Conservation (phyloP, 495 filamentous ascomycete species). For the Xylaria telfairii region DNA sequence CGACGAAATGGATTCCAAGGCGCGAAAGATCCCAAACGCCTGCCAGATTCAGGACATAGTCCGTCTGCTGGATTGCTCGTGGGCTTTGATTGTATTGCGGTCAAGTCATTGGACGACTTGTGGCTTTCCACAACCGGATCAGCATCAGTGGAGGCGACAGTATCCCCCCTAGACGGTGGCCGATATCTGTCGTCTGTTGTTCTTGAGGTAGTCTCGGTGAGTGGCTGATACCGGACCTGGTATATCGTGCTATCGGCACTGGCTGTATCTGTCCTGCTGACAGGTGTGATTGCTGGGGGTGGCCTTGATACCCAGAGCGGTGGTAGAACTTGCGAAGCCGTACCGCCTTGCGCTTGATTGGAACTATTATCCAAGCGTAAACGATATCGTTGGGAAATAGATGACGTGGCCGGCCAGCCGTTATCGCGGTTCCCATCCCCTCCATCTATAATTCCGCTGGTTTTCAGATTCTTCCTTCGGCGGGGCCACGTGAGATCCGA, state of each 20-base stretch:
- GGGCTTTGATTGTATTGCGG: neutral
- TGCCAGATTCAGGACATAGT: neutral
- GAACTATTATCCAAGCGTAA: slow-evolving; percentile 37
- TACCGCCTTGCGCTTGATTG: slow-evolving; percentile 23
- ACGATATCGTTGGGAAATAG: slow-evolving; percentile 51
- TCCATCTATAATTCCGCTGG: slow-evolving; percentile 36
- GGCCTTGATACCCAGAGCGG: slow-evolving; percentile 66
- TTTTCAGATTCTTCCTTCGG: slow-evolving; percentile 42
- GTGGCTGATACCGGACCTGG: slow-evolving; percentile 80
- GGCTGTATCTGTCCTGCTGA: slow-evolving; percentile 78
- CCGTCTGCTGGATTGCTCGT: neutral
- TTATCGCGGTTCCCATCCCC: slow-evolving; percentile 40
- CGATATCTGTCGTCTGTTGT: slow-evolving; percentile 49
- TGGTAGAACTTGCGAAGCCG: slow-evolving; percentile 34
- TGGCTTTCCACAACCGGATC: slow-evolving; percentile 34
- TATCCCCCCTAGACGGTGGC: slow-evolving; percentile 42
- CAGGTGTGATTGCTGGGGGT: slow-evolving; percentile 67
- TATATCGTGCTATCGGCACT: slow-evolving; percentile 80
- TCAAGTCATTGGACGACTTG: slow-evolving; percentile 4
- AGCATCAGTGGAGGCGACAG: slow-evolving; percentile 34
- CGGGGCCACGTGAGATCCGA: slow-evolving; percentile 45
- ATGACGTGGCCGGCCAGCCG: slow-evolving; percentile 54
- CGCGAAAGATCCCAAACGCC: slow-evolving; percentile 26
- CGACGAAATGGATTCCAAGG: slow-evolving; percentile 34
- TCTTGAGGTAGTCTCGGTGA: slow-evolving; percentile 66